Evolutionary conservation across 805 yeast genomes (phyloP), one percentile per base, ranked within the genome.

Genomic region (Wickerhamiella kurtzmanii): DNA sequence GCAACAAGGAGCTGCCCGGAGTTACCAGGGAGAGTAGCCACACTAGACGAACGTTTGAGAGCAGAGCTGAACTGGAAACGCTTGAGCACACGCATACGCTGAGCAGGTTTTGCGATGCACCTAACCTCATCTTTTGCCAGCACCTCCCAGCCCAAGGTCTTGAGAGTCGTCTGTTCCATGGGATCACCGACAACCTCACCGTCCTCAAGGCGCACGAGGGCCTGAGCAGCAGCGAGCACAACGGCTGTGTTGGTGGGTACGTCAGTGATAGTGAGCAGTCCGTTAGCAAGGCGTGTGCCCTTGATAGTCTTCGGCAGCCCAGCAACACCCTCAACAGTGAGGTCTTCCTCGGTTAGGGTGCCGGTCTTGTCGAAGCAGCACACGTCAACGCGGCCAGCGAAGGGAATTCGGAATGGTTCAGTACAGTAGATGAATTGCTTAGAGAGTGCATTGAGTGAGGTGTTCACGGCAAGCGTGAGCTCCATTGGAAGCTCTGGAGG

Each of bases 401-500:
- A 77, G 46, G 98, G 97, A 56, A 92, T 88, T 69, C 98, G 77
- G 72, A 92, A 92, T 16, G 98, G 98, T 66, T 92, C 98, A 39
- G 98, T 92, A 72, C 98, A 92, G 70, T 82, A 92, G 52, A 92
- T 80, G 63, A 80, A 88, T 63, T 73, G 80, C 65, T 92, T 92
- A 57, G 82, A 79, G 54, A 92, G 73, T 2, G 96, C 87, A 49
- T 87, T 77, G 63, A 92, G 72, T 4, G 97, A 88, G 36, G 83
- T 74, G 66, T 92, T 92, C 37, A 92, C 98, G 50, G 98, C 97
- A 89, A 92, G 81, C 13, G 98, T 92, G 58, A 92, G 75, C 70
- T 92, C 98, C 97, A 92, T 92, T 49, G 98, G 98, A 56, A 92
- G 74, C 68, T 92, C 98, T 39, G 98, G 98, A 35, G 98, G 98